Base-by-base conservation (phyloP, 1,284 basidiomycete genomes). In the Amylostereum areolatum region DNA sequence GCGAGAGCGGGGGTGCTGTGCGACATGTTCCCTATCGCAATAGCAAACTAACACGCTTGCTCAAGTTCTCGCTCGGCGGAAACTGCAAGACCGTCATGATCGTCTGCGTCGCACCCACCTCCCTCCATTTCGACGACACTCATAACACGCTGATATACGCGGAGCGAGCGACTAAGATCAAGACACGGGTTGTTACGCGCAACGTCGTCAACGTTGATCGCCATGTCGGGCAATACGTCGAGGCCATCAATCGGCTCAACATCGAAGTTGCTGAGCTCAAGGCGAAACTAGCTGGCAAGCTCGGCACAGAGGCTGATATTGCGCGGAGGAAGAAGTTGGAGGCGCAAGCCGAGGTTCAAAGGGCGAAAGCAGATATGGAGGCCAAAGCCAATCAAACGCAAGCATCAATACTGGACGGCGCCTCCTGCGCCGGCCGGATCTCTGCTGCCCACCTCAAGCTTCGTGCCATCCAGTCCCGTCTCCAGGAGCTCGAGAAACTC, bases 61-160 rank as follows among this genome's bases (percentile, higher is more conserved):
- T 97, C 62, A 97, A 97, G 67, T 97, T 96, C 72, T 95, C 94
- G 0, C 81, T 97, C 34, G 94, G 94, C 1, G 95, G 95, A 11
- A 97, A 97, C 67, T 98, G 95, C 77, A 92, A 95, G 69, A 98
- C 95, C 0, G 92, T 96, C 62, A 95, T 96, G 92, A 92, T 97
- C 55, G 95, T 97, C 50, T 97, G 95, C 66, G 77, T 98, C 47
- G 93, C 93, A 2, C 95, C 95, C 1, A 92, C 92, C 12, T 95
- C 92, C 36, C 80, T 81, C 31, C 93, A 98, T 67, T 96, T 97
- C 62, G 95, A 97, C 63, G 95, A 98, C 65, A 97, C 95, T 29
- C 92, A 96, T 65, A 98, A 98, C 65, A 97, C 95, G 0, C 84
- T 98, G 42, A 75, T 95, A 49, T 98, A 97, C 66, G 95, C 95